phyloP scores from a whole-genome alignment of 2,329 filamentous ascomycete genomes.

The Botrytis hyacinthi region DNA sequence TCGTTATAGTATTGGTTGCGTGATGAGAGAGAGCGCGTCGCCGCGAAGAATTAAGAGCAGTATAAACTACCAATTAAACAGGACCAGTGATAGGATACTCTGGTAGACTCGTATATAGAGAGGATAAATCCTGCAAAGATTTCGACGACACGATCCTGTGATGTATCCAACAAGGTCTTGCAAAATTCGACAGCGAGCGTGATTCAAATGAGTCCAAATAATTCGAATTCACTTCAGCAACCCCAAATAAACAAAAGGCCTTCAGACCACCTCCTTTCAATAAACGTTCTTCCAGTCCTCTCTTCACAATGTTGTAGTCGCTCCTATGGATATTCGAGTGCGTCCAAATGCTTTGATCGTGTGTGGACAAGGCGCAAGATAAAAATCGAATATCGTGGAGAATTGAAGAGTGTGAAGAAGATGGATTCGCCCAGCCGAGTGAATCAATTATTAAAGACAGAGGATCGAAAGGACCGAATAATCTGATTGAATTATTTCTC shows the following conservation, averaged over 20 bases:
- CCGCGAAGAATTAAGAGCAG: background rate
- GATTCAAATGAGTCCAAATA: background rate
- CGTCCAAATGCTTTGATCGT: background rate
- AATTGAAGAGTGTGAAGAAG: background rate
- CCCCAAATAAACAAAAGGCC: background rate
- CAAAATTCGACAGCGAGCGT: background rate
- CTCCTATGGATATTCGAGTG: background rate
- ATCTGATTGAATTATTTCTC: background rate
- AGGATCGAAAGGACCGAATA: background rate
- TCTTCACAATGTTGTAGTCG: background rate
- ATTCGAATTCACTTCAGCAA: background rate
- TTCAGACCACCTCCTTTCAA: background rate
- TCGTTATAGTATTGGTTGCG: background rate
- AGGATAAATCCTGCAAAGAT: background rate
- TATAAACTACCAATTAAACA: background rate
- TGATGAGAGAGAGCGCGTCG: background rate
- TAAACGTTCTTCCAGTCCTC: background rate
- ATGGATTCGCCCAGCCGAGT: background rate
- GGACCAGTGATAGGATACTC: background rate
- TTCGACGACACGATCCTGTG: background rate
- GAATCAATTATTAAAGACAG: background rate
- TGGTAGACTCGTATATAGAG: background rate
- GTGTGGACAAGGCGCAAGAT: background rate
- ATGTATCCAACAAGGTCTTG: conserved; percentile 8
- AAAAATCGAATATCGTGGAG: background rate